These are phyloP conservation scores for Aureobasidium sp. DNA, from an alignment of 2,329 filamentous ascomycete species.

Conservation along the genomic window DNA sequence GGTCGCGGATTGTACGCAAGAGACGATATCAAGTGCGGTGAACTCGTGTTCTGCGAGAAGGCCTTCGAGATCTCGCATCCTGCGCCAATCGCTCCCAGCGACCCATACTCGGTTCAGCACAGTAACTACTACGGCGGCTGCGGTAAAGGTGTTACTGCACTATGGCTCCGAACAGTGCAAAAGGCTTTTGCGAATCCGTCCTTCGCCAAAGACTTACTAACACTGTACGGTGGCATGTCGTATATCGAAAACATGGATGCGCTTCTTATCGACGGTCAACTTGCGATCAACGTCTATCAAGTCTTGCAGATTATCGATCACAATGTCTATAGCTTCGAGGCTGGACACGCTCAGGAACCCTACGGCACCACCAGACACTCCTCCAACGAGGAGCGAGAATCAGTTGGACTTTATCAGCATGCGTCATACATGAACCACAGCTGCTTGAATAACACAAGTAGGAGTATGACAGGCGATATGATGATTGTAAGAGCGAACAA, in stretches of 20 bases:
- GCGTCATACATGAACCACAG: conserved; percentile 51
- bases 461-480: conserved; percentile 45
- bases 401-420: conserved; percentile 39
- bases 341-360: not conserved
- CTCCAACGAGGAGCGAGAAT: not conserved
- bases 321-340: not conserved
- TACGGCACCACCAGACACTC: conserved; percentile 1
- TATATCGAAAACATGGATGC: not conserved
- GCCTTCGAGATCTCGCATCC: conserved; percentile 25
- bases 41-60: conserved; percentile 28
- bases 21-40: conserved; percentile 2
- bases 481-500: conserved; percentile 46
- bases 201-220: not conserved
- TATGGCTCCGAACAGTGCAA: conserved; percentile 5
- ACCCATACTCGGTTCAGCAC: not conserved
- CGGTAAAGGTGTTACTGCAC: not conserved
- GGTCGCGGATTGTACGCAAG: conserved; percentile 13
- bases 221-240: not conserved
- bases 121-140: conserved; percentile 8
- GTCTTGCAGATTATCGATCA: conserved; percentile 4
- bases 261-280: not conserved
- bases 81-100: not conserved
- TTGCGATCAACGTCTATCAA: not conserved
- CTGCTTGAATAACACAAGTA: conserved; percentile 41
- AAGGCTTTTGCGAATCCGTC: not conserved